Conservation (phyloP, 495 filamentous ascomycete species). For the Trichoderma reesei region DNA sequence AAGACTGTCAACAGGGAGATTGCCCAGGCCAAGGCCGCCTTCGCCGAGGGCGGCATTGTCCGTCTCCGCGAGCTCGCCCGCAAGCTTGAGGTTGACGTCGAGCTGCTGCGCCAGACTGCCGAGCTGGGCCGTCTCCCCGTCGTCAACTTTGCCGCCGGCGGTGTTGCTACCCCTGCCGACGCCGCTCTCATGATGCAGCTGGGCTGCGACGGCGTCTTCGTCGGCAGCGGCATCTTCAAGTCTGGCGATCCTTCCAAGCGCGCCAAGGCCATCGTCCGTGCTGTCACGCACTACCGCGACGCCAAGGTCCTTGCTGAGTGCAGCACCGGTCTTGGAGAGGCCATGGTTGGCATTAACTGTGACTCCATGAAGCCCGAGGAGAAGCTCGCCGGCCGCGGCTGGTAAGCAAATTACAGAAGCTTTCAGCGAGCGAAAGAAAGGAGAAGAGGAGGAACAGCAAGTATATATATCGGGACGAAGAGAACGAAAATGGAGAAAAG, state of each 20-base stretch:
- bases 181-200: conserved; percentile 99
- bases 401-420: conserved; percentile 41
- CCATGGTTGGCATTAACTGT: conserved; percentile 91
- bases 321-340: conserved; percentile 77
- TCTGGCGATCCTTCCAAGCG: conserved; percentile 76
- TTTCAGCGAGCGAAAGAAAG: not conserved
- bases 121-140: conserved; percentile 83
- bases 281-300: conserved; percentile 81
- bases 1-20: conserved; percentile 83
- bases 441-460: not conserved
- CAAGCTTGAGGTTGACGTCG: conserved; percentile 65
- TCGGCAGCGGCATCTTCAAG: conserved; percentile 97
- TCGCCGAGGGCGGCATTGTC: conserved; percentile 46
- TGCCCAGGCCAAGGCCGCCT: conserved; percentile 54
- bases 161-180: conserved; percentile 91
- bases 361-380: conserved; percentile 60
- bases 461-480: not conserved
- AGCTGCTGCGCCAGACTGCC: conserved; percentile 74
- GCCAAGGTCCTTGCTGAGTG: conserved; percentile 81
- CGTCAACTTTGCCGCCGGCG: conserved; percentile 97
- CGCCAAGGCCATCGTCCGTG: conserved; percentile 89
- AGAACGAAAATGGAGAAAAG: not conserved
- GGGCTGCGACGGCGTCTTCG: conserved; percentile 96
- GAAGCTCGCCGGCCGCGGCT: conserved; percentile 79
- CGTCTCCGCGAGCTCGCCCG: conserved; percentile 71